phyloP scores from a whole-genome alignment of 1,284 basidiomycete genomes.

The Irpex sp. region DNA sequence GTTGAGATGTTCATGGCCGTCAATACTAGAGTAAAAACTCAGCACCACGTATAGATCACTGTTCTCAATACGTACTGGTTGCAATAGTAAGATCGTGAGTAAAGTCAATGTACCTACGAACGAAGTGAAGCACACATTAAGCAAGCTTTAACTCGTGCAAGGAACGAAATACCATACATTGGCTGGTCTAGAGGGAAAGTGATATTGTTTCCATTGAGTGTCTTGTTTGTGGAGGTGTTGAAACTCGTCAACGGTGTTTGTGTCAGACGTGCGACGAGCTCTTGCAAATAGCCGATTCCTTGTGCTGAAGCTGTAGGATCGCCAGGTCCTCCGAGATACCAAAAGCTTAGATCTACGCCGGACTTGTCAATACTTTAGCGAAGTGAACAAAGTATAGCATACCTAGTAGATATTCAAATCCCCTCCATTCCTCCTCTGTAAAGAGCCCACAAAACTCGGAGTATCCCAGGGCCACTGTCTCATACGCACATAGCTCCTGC shows the following conservation, averaged over 20 bases:
- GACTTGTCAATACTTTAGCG: background rate
- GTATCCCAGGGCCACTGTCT: slow-evolving; percentile 65
- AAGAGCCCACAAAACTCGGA: slow-evolving; percentile 49
- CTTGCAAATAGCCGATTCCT: slow-evolving; percentile 60
- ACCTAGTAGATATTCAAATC: slow-evolving; percentile 51
- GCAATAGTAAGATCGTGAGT: slow-evolving; percentile 44
- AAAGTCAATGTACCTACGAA: slow-evolving; percentile 42
- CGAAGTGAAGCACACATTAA: too few relatives aligned
- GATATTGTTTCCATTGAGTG: slow-evolving; percentile 43
- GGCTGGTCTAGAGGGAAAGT: slow-evolving; percentile 60
- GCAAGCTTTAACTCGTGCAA: background rate
- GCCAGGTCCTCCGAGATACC: slow-evolving; percentile 52
- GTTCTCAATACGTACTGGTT: slow-evolving; percentile 25
- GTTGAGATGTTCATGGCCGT: slow-evolving; percentile 56
- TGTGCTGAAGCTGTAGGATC: slow-evolving; percentile 49
- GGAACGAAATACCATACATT: slow-evolving; percentile 20
- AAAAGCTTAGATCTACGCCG: slow-evolving; percentile 33
- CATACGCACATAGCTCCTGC: slow-evolving; percentile 55
- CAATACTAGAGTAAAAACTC: slow-evolving; percentile 32
- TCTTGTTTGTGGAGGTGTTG: slow-evolving; percentile 50
- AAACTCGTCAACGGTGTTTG: slow-evolving; percentile 43
- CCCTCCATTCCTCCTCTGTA: slow-evolving; percentile 62
- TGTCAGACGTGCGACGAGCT: slow-evolving; percentile 47
- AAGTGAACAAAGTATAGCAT: background rate
- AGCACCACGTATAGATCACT: background rate